Base-by-base conservation (phyloP, 768 basidiomycete species). In the Xerocomellus intermedius region DNA sequence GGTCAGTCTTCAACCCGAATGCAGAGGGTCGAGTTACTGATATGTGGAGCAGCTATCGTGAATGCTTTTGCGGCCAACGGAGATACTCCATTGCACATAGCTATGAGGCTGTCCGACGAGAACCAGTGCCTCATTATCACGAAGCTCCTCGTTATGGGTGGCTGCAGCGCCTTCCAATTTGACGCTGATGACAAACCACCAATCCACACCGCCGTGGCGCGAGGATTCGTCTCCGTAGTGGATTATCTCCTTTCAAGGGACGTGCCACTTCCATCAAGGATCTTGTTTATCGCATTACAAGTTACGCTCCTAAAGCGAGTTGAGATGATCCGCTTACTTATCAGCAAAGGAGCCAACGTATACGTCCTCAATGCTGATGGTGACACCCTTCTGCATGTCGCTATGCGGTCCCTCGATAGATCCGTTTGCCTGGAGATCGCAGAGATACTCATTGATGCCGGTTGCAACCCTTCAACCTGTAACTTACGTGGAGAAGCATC, bases 61-160 rank as follows among this genome's bases (percentile, higher is more conserved):
- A 26, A 50, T 43, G 26, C 35, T 0, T 1, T 59, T 13, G 33
- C 48, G 8, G 8, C 6, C 12, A 59, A 59, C 14, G 58, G 58
- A 5, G 57, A 59, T 22, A 53, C 58, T 8, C 58, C 43, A 1
- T 37, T 59, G 0, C 58, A 59, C 8, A 1, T 59, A 4, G 50
- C 46, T 2, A 41, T 58, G 38, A 42, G 6, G 28, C 2, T 50
- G 8, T 30, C 35, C 8, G 44, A 60, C 24, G 59, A 60, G 19
- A 46, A 28, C 8, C 14, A 10, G 3, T 59, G 57, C 24, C 48
- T 60, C 3, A 2, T 7, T 1, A 17, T 60, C n/a, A 24, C 19
- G 0, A 35, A 52, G 22, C 42, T 51, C 10, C 57, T 58, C 16
- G 30, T 57, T 16, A 24, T 38, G 0, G 49, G 39, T 38, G 55